Base-by-base conservation (phyloP, 2,329 filamentous ascomycete genomes). In the Fusarium agapanthi region DNA sequence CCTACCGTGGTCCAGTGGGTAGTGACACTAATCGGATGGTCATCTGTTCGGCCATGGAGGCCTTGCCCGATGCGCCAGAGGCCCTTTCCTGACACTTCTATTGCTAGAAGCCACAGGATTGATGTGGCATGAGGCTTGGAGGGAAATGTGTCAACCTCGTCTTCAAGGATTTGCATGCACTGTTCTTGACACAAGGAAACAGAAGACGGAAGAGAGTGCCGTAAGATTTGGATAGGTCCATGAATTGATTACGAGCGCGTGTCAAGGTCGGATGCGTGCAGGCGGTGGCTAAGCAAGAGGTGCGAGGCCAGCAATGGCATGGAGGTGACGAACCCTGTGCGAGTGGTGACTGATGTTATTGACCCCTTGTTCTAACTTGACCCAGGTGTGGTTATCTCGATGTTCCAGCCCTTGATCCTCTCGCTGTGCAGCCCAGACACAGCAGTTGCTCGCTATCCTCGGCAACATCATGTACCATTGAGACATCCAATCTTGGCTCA, bases 301-400 rank as follows among this genome's bases (percentile, higher is more conserved):
- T 18, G 13, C 26, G 1, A 12, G 6, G 3, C 7, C 18, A 44
- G 16, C 7, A 3, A 44, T 26, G 5, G 16, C 41, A 3, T 0
- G 1, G 11, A 26, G 41, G 2, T 20, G 5, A 14, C 6, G 12
- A 6, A 9, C 11, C 3, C 0, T 26, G 3, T 26, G 5, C 24
- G 7, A 44, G 24, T 13, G 24, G 11, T 44, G 5, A 5, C 7
- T 20, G 16, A 15, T n/a, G 38, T n/a, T 6, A 6, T 40, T n/a
- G 8, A 40, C 22, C 7, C 8, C 22, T 2, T 40, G 0, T 12
- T 40, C 38, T 7, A 40, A 9, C 22, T 40, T 15, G 7, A 40
- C 0, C 38, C 7, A 40, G 38, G 1, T 6, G 12, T 44, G 5
- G 7, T 14, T 7, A 4, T 26, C 41, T 4, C 7, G 12, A 7